phyloP scores from a whole-genome alignment of 139 green algal species.

The Spirogloea muscicola region DNA sequence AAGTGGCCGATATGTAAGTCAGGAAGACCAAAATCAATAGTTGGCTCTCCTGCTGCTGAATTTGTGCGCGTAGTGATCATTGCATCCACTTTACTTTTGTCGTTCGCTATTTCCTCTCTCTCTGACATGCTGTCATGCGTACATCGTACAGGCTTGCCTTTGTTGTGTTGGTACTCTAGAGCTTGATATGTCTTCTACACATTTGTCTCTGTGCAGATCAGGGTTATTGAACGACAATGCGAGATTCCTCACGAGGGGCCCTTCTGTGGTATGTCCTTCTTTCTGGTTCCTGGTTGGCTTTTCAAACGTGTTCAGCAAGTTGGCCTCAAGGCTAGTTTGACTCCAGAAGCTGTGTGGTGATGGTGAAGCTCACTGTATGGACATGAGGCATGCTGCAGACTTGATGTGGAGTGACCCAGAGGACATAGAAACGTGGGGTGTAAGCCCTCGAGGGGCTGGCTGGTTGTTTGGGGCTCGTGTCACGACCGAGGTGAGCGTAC shows the following conservation, averaged over 20 bases:
- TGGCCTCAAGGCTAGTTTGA: no score
- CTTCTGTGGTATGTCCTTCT: constrained; percentile 53
- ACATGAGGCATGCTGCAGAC: no score
- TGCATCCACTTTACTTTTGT: not conserved
- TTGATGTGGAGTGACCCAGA: constrained; percentile 99
- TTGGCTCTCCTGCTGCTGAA: not conserved
- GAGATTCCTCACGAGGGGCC: constrained; percentile 95
- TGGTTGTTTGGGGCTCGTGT: constrained; percentile 95
- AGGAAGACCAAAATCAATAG: no score
- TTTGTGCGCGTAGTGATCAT: not conserved
- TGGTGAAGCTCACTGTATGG: no score
- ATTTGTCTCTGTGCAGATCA: constrained; percentile 64
- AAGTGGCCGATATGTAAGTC: no score
- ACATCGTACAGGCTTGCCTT: not conserved
- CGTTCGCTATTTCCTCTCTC: not conserved
- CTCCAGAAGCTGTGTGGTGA: no score
- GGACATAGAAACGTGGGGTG: constrained; percentile 96
- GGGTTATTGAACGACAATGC: constrained; percentile 92
- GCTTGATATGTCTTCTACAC: no score
- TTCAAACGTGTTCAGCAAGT: no score
- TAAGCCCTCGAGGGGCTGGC: constrained; percentile 85
- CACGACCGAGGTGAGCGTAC: constrained; percentile 88
- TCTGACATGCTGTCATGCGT: not conserved
- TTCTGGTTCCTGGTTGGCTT: no score
- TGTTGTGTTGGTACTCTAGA: no score